phyloP scores from a whole-genome alignment of 768 basidiomycete genomes.

The Boletus vermiculosoides region DNA sequence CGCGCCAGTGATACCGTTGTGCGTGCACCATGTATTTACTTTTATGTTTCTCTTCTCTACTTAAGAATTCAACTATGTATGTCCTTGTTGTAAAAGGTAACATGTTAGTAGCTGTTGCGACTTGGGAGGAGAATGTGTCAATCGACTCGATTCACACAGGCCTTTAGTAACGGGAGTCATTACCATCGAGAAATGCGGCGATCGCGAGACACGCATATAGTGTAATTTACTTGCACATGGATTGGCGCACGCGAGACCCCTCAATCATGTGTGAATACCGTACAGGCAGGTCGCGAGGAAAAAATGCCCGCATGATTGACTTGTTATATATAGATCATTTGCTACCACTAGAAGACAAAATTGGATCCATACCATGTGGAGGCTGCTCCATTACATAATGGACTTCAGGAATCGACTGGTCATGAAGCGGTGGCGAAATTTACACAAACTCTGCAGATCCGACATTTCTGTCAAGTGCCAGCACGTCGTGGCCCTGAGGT shows the following conservation, averaged over 20 bases:
- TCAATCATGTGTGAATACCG: neutral
- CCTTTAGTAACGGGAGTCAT: neutral
- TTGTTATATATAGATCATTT: neutral
- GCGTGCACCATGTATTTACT: neutral
- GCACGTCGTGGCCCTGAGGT: neutral
- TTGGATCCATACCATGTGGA: neutral
- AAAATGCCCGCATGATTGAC: neutral
- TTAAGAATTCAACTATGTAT: conserved; percentile 2
- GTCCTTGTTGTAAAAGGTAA: conserved; percentile 1
- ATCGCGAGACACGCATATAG: neutral
- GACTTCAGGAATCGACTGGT: neutral
- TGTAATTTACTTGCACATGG: neutral
- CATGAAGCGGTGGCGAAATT: neutral
- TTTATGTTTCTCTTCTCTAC: neutral
- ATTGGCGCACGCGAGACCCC: neutral
- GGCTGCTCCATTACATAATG: too few species aligned
- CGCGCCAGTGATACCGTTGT: neutral
- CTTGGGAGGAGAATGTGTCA: neutral
- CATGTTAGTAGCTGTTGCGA: neutral
- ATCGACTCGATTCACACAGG: neutral
- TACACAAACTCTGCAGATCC: neutral
- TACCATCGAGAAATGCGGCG: too few species aligned
- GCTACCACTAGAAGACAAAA: neutral
- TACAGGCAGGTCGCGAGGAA: neutral
- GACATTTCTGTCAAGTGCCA: neutral